Conservation (phyloP, 2,329 filamentous ascomycete genomes). For the Talaromyces funiculosus region DNA sequence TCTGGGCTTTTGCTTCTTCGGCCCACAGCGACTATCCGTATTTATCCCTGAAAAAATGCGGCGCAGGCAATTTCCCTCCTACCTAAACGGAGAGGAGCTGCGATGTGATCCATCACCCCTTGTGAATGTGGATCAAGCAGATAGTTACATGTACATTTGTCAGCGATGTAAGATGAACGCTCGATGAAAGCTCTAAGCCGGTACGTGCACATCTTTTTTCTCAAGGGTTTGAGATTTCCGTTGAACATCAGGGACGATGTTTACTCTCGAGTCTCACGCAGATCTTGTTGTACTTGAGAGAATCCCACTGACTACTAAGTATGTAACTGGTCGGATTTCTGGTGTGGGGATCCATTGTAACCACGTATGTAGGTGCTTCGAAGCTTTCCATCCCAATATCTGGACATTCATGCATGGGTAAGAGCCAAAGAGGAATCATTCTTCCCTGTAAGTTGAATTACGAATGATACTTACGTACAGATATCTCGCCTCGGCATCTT, state of each 20-base stretch:
- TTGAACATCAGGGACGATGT: neutral
- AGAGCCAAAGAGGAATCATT: neutral
- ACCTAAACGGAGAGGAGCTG: neutral
- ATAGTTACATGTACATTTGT: neutral
- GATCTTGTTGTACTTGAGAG: too few relatives aligned
- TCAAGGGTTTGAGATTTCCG: neutral
- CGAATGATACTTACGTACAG: neutral
- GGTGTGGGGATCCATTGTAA: neutral
- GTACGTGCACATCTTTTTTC: neutral
- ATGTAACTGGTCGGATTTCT: too few relatives aligned
- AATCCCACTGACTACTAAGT: too few relatives aligned
- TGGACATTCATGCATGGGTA: neutral
- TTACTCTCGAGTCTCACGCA: neutral
- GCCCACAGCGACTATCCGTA: neutral
- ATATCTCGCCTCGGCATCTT: neutral
- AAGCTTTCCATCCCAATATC: neutral
- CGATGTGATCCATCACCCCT: neutral
- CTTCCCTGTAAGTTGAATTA: neutral
- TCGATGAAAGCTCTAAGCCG: neutral
- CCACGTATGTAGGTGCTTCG: neutral
- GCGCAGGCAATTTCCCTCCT: neutral
- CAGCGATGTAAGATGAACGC: neutral
- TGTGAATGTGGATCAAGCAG: neutral
- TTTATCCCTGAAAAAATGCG: neutral
- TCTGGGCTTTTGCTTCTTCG: neutral